Evolutionary conservation across 306 rosid species (phyloP).

Genomic region (Cucumis hystrix): DNA sequence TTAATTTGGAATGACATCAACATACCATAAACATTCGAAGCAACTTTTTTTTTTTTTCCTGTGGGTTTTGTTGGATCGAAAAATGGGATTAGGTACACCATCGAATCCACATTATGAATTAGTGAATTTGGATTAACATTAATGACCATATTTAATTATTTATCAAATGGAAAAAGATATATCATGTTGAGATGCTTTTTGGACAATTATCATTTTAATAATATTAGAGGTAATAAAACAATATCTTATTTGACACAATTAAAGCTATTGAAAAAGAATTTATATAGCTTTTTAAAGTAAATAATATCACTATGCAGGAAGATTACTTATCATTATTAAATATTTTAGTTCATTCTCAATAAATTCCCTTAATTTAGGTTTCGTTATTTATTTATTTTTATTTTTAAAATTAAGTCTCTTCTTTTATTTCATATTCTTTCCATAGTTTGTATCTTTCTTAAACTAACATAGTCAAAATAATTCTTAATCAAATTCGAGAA

Average conservation of each 20-base stretch:
- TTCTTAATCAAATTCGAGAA: too few species aligned
- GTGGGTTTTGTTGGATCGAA: background rate
- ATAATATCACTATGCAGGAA: too few species aligned
- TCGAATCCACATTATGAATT: background rate
- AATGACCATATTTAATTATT: background rate
- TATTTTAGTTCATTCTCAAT: too few species aligned
- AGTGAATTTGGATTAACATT: background rate
- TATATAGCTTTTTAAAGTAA: too few species aligned
- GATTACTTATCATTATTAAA: too few species aligned
- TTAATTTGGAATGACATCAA: background rate
- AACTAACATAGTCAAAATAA: too few species aligned
- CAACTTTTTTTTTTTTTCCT: background rate
- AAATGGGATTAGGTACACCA: slow-evolving; percentile 1
- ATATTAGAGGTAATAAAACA: background rate
- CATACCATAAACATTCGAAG: background rate
- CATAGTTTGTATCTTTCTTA: too few species aligned
- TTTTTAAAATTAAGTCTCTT: too few species aligned
- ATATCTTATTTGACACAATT: background rate
- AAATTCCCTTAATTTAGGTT: too few species aligned
- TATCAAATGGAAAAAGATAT: background rate
- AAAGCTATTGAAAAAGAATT: background rate
- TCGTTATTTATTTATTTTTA: too few species aligned
- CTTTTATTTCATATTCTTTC: too few species aligned
- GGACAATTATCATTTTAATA: background rate
- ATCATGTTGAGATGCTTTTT: background rate